Evolutionary conservation across 306 rosid species (phyloP).

Genomic region (Lathyrus sativus): DNA sequence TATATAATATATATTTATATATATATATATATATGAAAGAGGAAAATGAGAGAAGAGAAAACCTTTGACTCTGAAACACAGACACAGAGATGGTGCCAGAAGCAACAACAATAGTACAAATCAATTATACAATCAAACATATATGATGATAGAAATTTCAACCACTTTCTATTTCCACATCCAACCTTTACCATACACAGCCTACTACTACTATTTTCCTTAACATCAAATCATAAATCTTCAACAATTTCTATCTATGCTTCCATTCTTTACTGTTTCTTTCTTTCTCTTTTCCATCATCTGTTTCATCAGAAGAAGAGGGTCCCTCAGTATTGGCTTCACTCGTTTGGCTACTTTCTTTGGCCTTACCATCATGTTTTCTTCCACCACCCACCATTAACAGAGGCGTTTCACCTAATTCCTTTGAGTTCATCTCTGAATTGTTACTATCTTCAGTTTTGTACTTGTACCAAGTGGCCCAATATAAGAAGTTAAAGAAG

Average conservation of each 20-base stretch:
- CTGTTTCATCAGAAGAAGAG: slow-evolving; percentile 50
- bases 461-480: slow-evolving; percentile 83
- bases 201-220: slow-evolving; percentile 17
- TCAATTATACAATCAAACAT: slow-evolving; percentile 42
- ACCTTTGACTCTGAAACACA: slow-evolving; percentile 40
- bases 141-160: slow-evolving; percentile 27
- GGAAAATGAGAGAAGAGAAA: background rate
- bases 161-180: slow-evolving; percentile 40
- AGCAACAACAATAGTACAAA: slow-evolving; percentile 22
- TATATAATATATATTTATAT: too few relatives aligned
- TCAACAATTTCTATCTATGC: slow-evolving; percentile 31
- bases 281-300: slow-evolving; percentile 41
- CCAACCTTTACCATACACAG: slow-evolving; percentile 31
- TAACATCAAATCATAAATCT: slow-evolving; percentile 35
- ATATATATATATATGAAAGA: too few relatives aligned
- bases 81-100: slow-evolving; percentile 34
- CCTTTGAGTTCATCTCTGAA: slow-evolving; percentile 29
- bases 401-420: slow-evolving; percentile 20
- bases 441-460: slow-evolving; percentile 52
- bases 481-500: slow-evolving; percentile 68
- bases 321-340: slow-evolving; percentile 46
- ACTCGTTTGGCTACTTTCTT: slow-evolving; percentile 44
- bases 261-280: slow-evolving; percentile 35
- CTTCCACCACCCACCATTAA: slow-evolving; percentile 27
- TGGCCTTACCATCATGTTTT: slow-evolving; percentile 31